Percentiles rank a stretch among this genome's conserved stretches.
Evolutionary conservation across 345 rosid species (phyloP).

Genomic region (Eucalyptus erythrocorys): DNA sequence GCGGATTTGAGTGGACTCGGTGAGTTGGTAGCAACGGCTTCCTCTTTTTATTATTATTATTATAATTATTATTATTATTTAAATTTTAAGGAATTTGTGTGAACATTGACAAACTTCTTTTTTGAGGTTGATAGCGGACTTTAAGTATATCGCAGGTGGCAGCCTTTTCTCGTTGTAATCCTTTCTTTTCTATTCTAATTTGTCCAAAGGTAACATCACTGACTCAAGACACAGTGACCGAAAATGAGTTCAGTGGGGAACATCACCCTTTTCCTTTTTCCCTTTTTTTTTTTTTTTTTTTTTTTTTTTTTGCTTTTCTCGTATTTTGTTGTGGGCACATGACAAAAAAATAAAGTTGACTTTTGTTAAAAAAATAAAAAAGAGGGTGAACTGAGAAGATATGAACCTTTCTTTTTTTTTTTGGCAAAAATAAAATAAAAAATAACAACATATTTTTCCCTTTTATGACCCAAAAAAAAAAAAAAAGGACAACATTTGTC

Average conservation of each 20-base stretch:
- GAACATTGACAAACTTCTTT: background rate
- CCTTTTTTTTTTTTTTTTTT: rapidly evolving
- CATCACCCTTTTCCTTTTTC: too few species aligned
- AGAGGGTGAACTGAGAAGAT: background rate
- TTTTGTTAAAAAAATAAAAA: background rate
- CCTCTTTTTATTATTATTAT: background rate
- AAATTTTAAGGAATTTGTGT: background rate
- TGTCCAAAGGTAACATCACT: background rate
- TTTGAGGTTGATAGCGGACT: background rate
- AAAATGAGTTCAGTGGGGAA: background rate
- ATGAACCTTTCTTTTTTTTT: background rate
- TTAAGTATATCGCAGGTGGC: background rate
- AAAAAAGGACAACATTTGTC: background rate
- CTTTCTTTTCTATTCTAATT: background rate
- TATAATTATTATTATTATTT: background rate
- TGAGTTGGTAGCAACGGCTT: background rate
- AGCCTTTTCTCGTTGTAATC: background rate
- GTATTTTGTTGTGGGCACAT: background rate
- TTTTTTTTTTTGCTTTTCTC: background rate
- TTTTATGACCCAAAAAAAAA: background rate
- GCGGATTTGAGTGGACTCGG: background rate
- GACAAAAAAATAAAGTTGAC: background rate
- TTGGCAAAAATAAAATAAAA: background rate
- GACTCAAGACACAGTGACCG: background rate
- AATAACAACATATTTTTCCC: background rate